Base-by-base conservation (phyloP, 495 filamentous ascomycete genomes). In the Trichocladium uniseriatum region DNA sequence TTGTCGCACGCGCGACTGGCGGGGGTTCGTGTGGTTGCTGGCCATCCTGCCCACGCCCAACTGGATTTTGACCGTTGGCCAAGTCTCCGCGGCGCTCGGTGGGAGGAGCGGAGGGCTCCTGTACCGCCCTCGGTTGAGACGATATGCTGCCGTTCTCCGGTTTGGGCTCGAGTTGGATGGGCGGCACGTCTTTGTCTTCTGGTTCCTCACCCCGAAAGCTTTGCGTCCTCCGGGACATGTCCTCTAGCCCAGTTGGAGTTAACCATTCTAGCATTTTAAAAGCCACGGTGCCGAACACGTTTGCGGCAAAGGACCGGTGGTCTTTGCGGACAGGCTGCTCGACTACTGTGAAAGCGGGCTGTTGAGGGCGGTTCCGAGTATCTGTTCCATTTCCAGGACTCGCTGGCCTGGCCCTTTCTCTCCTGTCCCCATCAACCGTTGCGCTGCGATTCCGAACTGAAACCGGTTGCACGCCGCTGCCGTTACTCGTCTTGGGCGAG, bases 221-320 rank as follows among this genome's bases (percentile, higher is more conserved):
- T 18, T 47, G 40, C 3, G 59, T 54, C 37, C 55, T 68, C 13
- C 60, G 52, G 6, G 64, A 62, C 62, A 75, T 63, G 8, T 68
- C 65, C 38, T 71, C 66, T 14, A 76, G 56, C 29, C 63, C 70
- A 37, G 66, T 68, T 9, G 83, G 76, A 13, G 82, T 79, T 32
- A 86, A 69, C 84, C 84, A 89, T 62, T 89, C 86, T 22, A 91
- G 68, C 80, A 91, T 86, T 47, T 82, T 82, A 53, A 89, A 73
- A 5, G 87, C 77, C 36, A 81, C 71, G 3, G 87, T 88, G 52
- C 83, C 83, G 57, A 91, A 90, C 3, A 92, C 69, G 49, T 85
- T 85, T 38, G 89, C 88, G 8, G 84, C 83, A 54, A 94, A 90
- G 1, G 87, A 91, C 51, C 86, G 84, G 16, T 87, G 84, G 58